Percentiles rank a stretch among this genome's conserved stretches.
Conservation (phyloP, 2,329 filamentous ascomycete genomes). For the Colletotrichum tanaceti region DNA sequence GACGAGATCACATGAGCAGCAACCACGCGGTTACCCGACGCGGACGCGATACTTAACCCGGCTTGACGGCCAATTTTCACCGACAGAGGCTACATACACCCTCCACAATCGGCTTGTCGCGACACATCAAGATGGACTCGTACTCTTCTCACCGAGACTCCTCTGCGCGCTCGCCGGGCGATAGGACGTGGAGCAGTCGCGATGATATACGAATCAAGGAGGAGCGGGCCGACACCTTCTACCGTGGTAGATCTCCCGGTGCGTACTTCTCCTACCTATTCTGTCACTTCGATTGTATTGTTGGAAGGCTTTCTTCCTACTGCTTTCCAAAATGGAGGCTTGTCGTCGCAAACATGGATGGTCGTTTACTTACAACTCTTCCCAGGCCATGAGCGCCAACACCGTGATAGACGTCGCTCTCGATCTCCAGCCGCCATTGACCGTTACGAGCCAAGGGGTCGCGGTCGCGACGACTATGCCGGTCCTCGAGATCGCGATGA, state of each 20-base stretch:
- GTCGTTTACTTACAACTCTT: slow-evolving; percentile 34
- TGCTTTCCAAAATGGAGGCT: too few species aligned
- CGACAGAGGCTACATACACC: slow-evolving; percentile 12
- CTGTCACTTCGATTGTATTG: not conserved
- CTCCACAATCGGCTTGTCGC: not conserved
- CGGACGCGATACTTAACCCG: slow-evolving; percentile 42
- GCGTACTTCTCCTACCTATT: slow-evolving; percentile 52
- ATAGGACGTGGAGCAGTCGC: slow-evolving; percentile 63
- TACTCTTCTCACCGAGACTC: slow-evolving; percentile 65
- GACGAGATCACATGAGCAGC: slow-evolving; percentile 47
- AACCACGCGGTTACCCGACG: slow-evolving; percentile 42
- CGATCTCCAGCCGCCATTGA: slow-evolving; percentile 79
- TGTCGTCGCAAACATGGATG: not conserved
- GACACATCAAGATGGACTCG: slow-evolving; percentile 60
- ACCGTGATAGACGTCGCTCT: slow-evolving; percentile 70
- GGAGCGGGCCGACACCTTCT: slow-evolving; percentile 69
- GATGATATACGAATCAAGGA: slow-evolving; percentile 65
- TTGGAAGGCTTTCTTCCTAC: not conserved
- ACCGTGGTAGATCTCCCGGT: slow-evolving; percentile 78
- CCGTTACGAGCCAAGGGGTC: slow-evolving; percentile 77
- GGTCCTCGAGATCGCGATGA: slow-evolving; percentile 67
- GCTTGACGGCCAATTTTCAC: slow-evolving; percentile 30
- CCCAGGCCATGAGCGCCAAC: slow-evolving; percentile 65
- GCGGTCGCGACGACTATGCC: slow-evolving; percentile 75
- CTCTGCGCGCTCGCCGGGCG: slow-evolving; percentile 63